Conservation (phyloP, 345 rosid genomes). For the Syzygium aromaticum region DNA sequence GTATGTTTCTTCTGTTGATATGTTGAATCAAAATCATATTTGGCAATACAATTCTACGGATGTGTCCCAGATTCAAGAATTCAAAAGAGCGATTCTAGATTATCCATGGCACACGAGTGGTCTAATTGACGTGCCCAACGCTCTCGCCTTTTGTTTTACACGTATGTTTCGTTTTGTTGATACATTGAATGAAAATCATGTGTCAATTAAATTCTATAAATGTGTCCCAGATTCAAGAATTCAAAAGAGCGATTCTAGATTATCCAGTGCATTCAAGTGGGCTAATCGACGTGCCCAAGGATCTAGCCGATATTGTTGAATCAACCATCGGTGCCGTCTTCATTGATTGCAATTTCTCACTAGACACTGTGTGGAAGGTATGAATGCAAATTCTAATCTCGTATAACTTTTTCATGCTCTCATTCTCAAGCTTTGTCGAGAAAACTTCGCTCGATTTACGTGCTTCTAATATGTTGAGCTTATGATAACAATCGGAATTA, state of each 20-base stretch:
- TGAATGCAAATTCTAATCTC: background rate
- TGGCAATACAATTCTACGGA: background rate
- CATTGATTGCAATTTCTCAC: conserved; percentile 23
- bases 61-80: conserved; percentile 25
- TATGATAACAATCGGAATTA: too few species aligned
- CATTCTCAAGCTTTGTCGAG: background rate
- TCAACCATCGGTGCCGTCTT: conserved; percentile 48
- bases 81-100: conserved; percentile 21
- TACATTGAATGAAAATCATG: background rate
- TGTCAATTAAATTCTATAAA: background rate
- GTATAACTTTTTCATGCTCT: background rate
- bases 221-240: conserved; percentile 25
- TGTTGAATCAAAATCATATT: background rate
- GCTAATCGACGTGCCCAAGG: conserved; percentile 40
- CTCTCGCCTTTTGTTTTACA: conserved; percentile 13
- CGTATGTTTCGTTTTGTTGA: background rate
- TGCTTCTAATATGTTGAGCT: background rate
- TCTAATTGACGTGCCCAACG: conserved; percentile 40
- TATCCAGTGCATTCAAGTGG: conserved; percentile 59
- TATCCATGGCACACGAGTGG: conserved; percentile 56
- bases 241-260: conserved; percentile 22
- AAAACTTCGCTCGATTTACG: background rate
- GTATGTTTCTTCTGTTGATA: background rate
- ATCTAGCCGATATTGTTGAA: conserved; percentile 54
- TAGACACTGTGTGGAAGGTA: conserved; percentile 49